phyloP scores from a whole-genome alignment of 257 asterid species.

The Sherardia arvensis region DNA sequence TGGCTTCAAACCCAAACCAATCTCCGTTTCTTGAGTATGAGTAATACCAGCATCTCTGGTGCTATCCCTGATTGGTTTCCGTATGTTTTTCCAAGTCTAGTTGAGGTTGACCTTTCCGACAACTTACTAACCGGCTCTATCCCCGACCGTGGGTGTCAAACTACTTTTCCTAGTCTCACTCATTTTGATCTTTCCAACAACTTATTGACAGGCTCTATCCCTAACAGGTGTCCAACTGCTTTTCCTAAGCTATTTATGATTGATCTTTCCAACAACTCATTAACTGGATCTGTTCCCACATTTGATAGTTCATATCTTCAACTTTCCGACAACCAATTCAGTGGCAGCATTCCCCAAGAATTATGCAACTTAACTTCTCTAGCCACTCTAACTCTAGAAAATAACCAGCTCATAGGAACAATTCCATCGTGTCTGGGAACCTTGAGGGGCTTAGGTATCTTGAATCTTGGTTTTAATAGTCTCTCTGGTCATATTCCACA shows the following conservation, averaged over 20 bases:
- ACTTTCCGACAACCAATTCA: not conserved
- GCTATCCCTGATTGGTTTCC: no score
- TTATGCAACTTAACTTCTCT: not conserved
- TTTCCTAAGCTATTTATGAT: not conserved
- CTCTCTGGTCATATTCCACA: constrained; percentile 17
- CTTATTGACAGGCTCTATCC: not conserved
- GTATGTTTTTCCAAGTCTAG: not conserved
- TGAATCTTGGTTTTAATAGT: constrained; percentile 10
- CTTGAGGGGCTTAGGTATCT: not conserved
- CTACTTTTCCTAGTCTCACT: not conserved
- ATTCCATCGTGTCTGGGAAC: constrained; percentile 9
- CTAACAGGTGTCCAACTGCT: not conserved
- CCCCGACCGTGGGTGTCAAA: not conserved
- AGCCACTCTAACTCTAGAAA: not conserved
- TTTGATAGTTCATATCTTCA: not conserved
- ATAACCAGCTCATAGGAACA: not conserved
- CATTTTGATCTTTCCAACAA: not conserved
- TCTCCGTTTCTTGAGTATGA: no score
- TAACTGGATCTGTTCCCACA: not conserved
- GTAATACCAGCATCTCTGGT: no score
- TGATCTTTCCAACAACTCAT: constrained; percentile 6
- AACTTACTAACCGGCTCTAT: not conserved
- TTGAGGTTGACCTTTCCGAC: not conserved
- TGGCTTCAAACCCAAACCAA: no score
- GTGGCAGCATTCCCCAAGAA: not conserved